These are phyloP conservation scores for Microstegium vimineum DNA, from an alignment of 176 grass and related monocot species.

Conservation along the genomic window DNA sequence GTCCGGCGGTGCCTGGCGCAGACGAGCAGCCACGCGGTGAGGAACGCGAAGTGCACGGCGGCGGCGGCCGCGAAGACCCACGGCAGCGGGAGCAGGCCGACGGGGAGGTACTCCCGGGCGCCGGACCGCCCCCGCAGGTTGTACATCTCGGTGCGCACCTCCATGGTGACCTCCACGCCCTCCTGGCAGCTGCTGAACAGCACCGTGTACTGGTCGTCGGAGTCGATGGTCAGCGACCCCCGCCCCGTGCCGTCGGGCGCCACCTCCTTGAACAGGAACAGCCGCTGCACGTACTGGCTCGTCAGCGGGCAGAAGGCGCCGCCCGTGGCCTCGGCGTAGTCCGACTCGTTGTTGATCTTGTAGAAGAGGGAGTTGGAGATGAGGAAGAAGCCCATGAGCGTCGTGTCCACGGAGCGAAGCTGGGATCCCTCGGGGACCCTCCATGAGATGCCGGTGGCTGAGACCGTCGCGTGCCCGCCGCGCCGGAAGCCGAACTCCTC, in stretches of 20 bases:
- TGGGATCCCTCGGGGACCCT: slow-evolving; percentile 7
- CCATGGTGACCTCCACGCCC: slow-evolving; percentile 55
- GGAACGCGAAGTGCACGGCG: slow-evolving; percentile 37
- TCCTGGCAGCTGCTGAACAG: slow-evolving; percentile 62
- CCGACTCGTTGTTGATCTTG: slow-evolving; percentile 58
- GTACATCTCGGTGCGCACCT: slow-evolving; percentile 71
- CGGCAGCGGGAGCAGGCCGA: slow-evolving; percentile 45
- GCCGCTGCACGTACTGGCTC: slow-evolving; percentile 41
- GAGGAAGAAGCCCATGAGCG: slow-evolving; percentile 65
- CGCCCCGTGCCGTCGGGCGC: slow-evolving; percentile 18
- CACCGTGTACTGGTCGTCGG: slow-evolving; percentile 57
- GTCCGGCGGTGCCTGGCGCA: slow-evolving; percentile 33
- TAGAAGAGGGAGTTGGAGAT: slow-evolving; percentile 44
- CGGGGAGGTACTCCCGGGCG: slow-evolving; percentile 42
- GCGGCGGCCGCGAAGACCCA: slow-evolving; percentile 41
- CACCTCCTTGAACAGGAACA: slow-evolving; percentile 44
- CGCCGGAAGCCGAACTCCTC: slow-evolving; percentile 63
- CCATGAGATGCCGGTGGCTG: slow-evolving; percentile 39
- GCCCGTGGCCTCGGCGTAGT: slow-evolving; percentile 40
- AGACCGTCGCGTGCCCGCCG: slow-evolving; percentile 33
- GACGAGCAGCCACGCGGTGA: slow-evolving; percentile 18
- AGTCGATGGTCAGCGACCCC: slow-evolving; percentile 16
- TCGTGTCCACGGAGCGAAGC: slow-evolving; percentile 14
- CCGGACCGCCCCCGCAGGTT: slow-evolving; percentile 31
- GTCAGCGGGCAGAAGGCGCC: slow-evolving; percentile 52